Conservation (phyloP, 108 stramenopile genomes). For the Skeletonema tropicum region DNA sequence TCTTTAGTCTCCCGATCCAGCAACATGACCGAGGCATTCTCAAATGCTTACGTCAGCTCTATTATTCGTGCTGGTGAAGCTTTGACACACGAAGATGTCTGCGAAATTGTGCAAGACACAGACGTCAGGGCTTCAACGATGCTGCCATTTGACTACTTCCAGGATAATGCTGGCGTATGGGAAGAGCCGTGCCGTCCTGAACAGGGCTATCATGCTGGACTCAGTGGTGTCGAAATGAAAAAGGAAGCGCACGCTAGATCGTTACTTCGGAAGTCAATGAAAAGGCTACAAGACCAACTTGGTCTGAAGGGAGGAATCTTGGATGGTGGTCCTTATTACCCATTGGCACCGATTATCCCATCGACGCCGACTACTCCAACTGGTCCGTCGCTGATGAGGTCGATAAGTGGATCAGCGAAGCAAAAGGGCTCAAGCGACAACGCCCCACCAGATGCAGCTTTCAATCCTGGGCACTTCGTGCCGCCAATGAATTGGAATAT, state of each 20-base stretch:
- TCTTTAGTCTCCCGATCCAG: conserved; percentile 62
- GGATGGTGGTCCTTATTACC: conserved; percentile 72
- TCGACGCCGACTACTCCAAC: conserved; percentile 19
- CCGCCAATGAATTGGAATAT: conserved; percentile 63
- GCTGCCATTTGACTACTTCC: conserved; percentile 84
- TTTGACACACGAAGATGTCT: conserved; percentile 79
- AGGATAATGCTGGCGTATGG: conserved; percentile 76
- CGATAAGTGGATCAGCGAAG: conserved; percentile 19
- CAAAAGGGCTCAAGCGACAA: conserved; percentile 30
- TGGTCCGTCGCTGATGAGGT: conserved; percentile 39
- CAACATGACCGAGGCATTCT: conserved; percentile 82
- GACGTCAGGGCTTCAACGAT: conserved; percentile 69
- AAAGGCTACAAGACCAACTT: conserved; percentile 79
- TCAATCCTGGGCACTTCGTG: conserved; percentile 69
- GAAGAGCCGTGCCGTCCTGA: conserved; percentile 84
- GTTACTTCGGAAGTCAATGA: conserved; percentile 83
- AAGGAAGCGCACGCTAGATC: conserved; percentile 79
- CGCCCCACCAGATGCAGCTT: conserved; percentile 58
- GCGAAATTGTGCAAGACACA: conserved; percentile 81
- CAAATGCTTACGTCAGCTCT: conserved; percentile 81
- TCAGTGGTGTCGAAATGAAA: conserved; percentile 71
- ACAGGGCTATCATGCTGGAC: conserved; percentile 53
- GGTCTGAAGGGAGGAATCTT: conserved; percentile 74
- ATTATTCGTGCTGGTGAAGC: conserved; percentile 86
- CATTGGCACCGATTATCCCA: conserved; percentile 17